Evolutionary conservation across 768 basidiomycete species (phyloP), one percentile per base, ranked within the genome.

Genomic region (Mycena belliarum): DNA sequence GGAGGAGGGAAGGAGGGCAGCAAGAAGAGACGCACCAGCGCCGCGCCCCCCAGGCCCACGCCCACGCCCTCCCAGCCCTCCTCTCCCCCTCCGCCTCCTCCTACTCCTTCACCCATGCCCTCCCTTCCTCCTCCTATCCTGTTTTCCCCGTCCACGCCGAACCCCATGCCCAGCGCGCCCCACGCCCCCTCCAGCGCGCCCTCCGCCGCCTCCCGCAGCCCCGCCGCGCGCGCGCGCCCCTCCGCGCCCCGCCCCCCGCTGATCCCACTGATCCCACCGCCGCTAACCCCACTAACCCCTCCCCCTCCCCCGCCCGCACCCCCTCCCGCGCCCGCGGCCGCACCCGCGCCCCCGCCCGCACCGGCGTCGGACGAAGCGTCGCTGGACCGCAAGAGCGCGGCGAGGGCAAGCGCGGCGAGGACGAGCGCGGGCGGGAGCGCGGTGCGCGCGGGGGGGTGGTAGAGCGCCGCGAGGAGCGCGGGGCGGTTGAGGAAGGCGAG

Each of bases 11-110:
- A n/a, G n/a, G 25, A 29, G 25, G 16, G 33, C 24, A 38, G 24
- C n/a, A n/a, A n/a, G n/a, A n/a, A n/a, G 28, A 35, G 9, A 70
- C 80, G 57, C 28, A 82, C 83, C 52, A 82, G 70, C 0, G 83
- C 82, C 2, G 82, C 83, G 59, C 82, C 79, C 2, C 80, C 82
- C 9, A 83, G 71, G 74, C 9, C 57, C n/a, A n/a, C n/a, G n/a
- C 44, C 73, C 79, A 79, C 3, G 81, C 75, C 6, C 69, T 65
- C 59, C 77, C 14, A 84, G 69, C 35, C 72, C 69, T 5, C 70
- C n/a, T n/a, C n/a, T n/a, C 66, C 60, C 81, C 78, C 0, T 82
- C 83, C 5, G 72, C 67, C 47, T 81, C 73, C 5, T 79, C 76
- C 25, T 82, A 70, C 64, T 70, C 71, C 18, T 76, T 66, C 1